Evolutionary conservation across 352 stramenopile genomes (phyloP).

Genomic region (Pythium dissimile): DNA sequence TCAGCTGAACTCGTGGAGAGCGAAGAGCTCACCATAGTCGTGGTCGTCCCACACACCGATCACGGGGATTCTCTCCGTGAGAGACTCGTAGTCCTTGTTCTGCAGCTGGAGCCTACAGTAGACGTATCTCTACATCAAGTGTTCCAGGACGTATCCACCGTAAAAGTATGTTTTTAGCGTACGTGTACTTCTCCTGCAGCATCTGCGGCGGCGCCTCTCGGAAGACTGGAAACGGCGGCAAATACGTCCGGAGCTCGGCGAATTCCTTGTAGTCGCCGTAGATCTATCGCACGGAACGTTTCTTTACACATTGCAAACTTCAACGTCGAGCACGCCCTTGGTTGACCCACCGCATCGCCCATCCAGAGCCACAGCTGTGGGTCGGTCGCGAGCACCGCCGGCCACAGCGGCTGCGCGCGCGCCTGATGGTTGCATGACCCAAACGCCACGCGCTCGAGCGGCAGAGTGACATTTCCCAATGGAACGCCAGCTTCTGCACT

Average conservation of each 20-base stretch:
- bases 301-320: too few species aligned
- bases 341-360: slow-evolving; percentile 25
- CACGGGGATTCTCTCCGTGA: slow-evolving; percentile 19
- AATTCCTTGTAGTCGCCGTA: slow-evolving; percentile 38
- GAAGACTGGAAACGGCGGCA: slow-evolving; percentile 24
- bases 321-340: not conserved
- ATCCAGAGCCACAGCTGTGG: slow-evolving; percentile 41
- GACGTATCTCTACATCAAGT: not conserved
- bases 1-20: not conserved
- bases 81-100: slow-evolving; percentile 16
- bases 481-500: not conserved
- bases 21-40: slow-evolving; percentile 36
- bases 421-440: slow-evolving; percentile 34
- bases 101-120: slow-evolving; percentile 17
- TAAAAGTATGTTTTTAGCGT: too few species aligned
- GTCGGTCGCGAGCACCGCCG: slow-evolving; percentile 10
- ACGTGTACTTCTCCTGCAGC: slow-evolving; percentile 33
- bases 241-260: slow-evolving; percentile 14
- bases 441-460: slow-evolving; percentile 29
- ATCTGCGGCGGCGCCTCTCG: slow-evolving; percentile 26
- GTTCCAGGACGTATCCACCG: too few species aligned
- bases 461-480: not conserved
- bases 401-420: slow-evolving; percentile 29
- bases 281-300: too few species aligned
- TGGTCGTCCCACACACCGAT: slow-evolving; percentile 45